Conservation (phyloP, 306 rosid genomes). For the Casuarina cunninghamiana region DNA sequence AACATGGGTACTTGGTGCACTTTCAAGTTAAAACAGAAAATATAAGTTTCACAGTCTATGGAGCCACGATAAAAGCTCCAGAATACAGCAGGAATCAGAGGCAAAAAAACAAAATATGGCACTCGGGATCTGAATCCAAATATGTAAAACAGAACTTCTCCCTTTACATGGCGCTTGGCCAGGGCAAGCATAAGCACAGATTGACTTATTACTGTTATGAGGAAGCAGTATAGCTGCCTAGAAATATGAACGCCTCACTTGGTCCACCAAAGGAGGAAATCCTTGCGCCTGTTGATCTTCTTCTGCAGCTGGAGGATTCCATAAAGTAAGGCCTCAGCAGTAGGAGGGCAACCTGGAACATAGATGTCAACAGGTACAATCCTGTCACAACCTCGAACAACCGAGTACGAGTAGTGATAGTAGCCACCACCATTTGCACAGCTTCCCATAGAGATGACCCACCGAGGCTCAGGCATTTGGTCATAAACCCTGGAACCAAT, state of each 20-base stretch:
- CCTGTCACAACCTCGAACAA: constrained; percentile 94
- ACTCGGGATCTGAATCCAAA: constrained; percentile 31
- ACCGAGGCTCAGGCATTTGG: constrained; percentile 98
- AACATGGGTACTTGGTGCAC: constrained; percentile 6
- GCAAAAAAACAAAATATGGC: constrained; percentile 8
- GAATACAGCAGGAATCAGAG: constrained; percentile 16
- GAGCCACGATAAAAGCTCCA: constrained; percentile 31
- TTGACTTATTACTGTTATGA: constrained; percentile 40
- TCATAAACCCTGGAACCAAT: constrained; percentile 81
- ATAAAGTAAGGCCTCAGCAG: constrained; percentile 91
- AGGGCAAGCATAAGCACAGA: constrained; percentile 36
- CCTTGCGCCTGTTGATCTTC: constrained; percentile 97
- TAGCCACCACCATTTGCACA: constrained; percentile 99
- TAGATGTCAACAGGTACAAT: constrained; percentile 96
- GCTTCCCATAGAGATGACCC: constrained; percentile 99
- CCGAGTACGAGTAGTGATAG: constrained; percentile 95
- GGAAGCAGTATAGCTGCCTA: constrained; percentile 35
- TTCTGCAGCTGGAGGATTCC: constrained; percentile 98
- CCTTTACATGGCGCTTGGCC: constrained; percentile 43
- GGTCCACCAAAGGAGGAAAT: constrained; percentile 96
- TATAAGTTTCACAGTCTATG: constrained; percentile 18
- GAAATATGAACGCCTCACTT: constrained; percentile 50
- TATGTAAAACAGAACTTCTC: constrained; percentile 36
- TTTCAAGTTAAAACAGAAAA: constrained; percentile 3
- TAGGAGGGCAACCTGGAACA: constrained; percentile 98